phyloP scores from a whole-genome alignment of 2,329 filamentous ascomycete genomes.

The Rachicladosporium sp. region DNA sequence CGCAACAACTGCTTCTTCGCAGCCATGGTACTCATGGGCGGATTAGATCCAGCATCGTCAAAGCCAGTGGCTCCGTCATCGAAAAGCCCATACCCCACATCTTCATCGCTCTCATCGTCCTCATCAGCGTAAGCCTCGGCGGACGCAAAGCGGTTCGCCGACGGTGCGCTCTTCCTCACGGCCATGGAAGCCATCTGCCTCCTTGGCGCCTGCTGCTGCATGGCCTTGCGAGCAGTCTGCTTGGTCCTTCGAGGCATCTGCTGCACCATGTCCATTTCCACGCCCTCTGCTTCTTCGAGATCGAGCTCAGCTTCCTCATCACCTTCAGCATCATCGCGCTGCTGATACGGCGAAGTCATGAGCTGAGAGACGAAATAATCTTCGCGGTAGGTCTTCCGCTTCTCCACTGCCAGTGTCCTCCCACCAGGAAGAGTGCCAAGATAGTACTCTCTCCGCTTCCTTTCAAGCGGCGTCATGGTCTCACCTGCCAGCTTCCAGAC shows the following conservation, averaged over 20 bases:
- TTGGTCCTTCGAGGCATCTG: too few relatives aligned
- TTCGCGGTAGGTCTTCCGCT: conserved; percentile 5
- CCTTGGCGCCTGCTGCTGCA: too few relatives aligned
- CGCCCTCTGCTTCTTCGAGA: too few relatives aligned
- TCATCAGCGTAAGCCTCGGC: conserved; percentile 1
- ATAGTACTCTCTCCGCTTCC: conserved; percentile 35
- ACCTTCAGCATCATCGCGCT: conserved; percentile 22
- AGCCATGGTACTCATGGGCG: conserved; percentile 30
- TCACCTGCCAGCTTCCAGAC: conserved; percentile 30
- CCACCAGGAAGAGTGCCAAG: conserved; percentile 15
- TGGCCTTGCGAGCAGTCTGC: too few relatives aligned
- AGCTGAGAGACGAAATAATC: conserved; percentile 44
- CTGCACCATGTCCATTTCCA: too few relatives aligned
- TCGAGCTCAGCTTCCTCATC: conserved; percentile 25
- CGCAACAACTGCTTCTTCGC: conserved; percentile 48
- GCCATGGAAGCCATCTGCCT: too few relatives aligned
- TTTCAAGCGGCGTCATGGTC: conserved; percentile 25
- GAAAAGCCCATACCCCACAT: conserved; percentile 20
- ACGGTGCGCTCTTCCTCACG: too few relatives aligned
- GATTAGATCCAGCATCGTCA: too few relatives aligned
- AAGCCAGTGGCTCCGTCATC: too few relatives aligned
- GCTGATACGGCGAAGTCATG: conserved; percentile 1
- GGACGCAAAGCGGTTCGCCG: too few relatives aligned
- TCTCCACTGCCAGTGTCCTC: neutral
- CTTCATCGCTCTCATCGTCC: conserved; percentile 25